Conservation (phyloP, 208 protist genomes). For the Trypanosoma theileri region DNA sequence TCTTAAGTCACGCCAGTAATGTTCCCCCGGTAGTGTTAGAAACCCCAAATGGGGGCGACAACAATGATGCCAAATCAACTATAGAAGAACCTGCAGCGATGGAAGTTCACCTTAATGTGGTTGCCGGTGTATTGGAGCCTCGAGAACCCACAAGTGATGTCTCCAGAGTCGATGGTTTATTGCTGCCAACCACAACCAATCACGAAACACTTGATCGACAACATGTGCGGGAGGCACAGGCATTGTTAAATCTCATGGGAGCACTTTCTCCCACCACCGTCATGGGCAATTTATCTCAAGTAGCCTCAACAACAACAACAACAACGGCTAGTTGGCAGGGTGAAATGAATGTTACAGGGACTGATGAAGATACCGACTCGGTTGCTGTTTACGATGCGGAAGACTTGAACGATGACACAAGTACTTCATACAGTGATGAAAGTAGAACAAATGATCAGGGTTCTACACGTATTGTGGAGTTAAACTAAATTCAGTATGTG, state of each 20-base stretch:
- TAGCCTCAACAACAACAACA: not conserved
- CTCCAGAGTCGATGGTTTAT: slow-evolving; percentile 34
- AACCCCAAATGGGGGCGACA: not conserved
- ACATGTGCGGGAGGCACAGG: slow-evolving; percentile 68
- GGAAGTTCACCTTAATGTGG: slow-evolving; percentile 73
- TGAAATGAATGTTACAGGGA: slow-evolving; percentile 11
- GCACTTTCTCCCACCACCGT: slow-evolving; percentile 36
- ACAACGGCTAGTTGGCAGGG: not conserved
- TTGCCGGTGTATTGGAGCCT: slow-evolving; percentile 81
- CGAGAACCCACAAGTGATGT: slow-evolving; percentile 14
- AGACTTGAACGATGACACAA: slow-evolving; percentile 64
- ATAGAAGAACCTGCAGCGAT: not conserved
- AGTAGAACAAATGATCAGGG: slow-evolving; percentile 1
- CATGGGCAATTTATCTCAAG: not conserved
- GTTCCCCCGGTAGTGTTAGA: slow-evolving; percentile 66
- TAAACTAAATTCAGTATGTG: slow-evolving; percentile 32
- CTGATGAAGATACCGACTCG: slow-evolving; percentile 30
- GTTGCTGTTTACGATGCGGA: slow-evolving; percentile 76
- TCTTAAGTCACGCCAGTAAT: slow-evolving; percentile 45
- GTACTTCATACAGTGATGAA: slow-evolving; percentile 42
- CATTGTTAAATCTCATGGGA: slow-evolving; percentile 66
- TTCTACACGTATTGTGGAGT: slow-evolving; percentile 45
- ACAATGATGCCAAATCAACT: not conserved
- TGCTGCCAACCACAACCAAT: slow-evolving; percentile 64
- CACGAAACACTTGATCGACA: slow-evolving; percentile 45